Base-by-base conservation (phyloP, 371 early-diverging fungal species). In the Circinella minor region DNA sequence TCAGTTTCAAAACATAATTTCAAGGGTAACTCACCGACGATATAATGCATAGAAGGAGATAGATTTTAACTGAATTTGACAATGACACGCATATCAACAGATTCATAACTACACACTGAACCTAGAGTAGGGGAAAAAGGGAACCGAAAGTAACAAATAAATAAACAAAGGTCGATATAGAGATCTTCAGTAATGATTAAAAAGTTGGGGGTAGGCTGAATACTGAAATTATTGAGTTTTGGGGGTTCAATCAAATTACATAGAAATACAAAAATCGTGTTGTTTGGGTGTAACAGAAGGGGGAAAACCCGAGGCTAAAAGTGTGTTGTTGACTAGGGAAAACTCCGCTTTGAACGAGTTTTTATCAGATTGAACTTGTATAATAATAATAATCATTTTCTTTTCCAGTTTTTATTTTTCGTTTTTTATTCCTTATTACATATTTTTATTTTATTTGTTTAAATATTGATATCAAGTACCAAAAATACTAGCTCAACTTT, bases 301-400 rank as follows among this genome's bases (percentile, higher is more conserved):
- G 14, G 4, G 57, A 10, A 10, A 13, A 34, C 10, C n/a, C 57
- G 11, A 27, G 36, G 57, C 27, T 57, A 57, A 47, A 43, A 43
- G 43, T 9, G 43, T 43, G 43, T 11, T 9, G 43, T 11, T 43
- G 6, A 43, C 43, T 43, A 3, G 8, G 6, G n/a, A 14, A 51
- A 51, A 57, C 57, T 57, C 57, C 57, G 57, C 57, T 57, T 34
- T 34, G 51, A 57, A 57, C 57, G 57, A 57, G 57, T 18, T 43
- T 57, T 57, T 57, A 57, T 57, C 57, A 57, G 57, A 57, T 57
- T 34, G 20, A 57, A 57, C 57, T 7, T 51, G 14, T 51, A 5
- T 51, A 5, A 13, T 4, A 9, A 4, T 49, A 1, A 13, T 13
- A n/a, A 13, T 51, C 51, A 1, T 51, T 5, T 13, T 51, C 15